Conservation (phyloP, 352 stramenopile genomes). For the Halophytophthora batemanensis region DNA sequence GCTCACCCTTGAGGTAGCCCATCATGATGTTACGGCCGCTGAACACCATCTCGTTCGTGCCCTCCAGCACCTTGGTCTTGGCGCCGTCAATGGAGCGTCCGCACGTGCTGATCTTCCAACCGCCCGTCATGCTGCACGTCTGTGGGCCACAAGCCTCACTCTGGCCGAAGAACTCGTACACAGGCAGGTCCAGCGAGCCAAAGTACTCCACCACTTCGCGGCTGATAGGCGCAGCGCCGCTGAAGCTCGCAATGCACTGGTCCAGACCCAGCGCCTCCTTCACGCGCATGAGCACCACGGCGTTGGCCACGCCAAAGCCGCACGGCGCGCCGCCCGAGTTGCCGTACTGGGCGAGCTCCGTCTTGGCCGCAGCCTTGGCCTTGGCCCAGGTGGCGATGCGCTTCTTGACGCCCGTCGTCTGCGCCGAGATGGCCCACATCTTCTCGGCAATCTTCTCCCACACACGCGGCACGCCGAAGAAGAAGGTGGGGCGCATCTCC, state of each 20-base stretch:
- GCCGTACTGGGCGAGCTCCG: slow-evolving; percentile 79
- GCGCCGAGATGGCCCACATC: slow-evolving; percentile 77
- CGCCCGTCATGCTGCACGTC: slow-evolving; percentile 66
- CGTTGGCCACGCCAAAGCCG: slow-evolving; percentile 88
- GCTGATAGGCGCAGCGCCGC: slow-evolving; percentile 90
- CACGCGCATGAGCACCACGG: slow-evolving; percentile 83
- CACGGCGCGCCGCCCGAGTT: slow-evolving; percentile 83
- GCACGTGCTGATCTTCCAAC: slow-evolving; percentile 89
- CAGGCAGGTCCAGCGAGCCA: slow-evolving; percentile 90
- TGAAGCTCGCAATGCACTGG: slow-evolving; percentile 74
- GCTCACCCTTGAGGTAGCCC: slow-evolving; percentile 82
- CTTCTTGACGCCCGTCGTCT: slow-evolving; percentile 92
- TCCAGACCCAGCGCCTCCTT: slow-evolving; percentile 91
- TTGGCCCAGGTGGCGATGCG: slow-evolving; percentile 91
- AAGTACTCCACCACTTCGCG: slow-evolving; percentile 95
- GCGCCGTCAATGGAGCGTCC: slow-evolving; percentile 75
- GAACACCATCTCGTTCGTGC: slow-evolving; percentile 75
- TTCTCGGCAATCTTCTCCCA: slow-evolving; percentile 94
- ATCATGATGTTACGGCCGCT: slow-evolving; percentile 88
- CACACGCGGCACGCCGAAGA: slow-evolving; percentile 89
- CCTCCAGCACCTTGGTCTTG: slow-evolving; percentile 50
- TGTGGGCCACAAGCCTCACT: slow-evolving; percentile 88
- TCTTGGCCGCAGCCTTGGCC: slow-evolving; percentile 75
- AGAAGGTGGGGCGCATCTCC: slow-evolving; percentile 85
- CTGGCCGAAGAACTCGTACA: slow-evolving; percentile 94